These are phyloP conservation scores for Parastagonospora avenae DNA, from an alignment of 2,329 filamentous ascomycete genomes.

Conservation along the genomic window DNA sequence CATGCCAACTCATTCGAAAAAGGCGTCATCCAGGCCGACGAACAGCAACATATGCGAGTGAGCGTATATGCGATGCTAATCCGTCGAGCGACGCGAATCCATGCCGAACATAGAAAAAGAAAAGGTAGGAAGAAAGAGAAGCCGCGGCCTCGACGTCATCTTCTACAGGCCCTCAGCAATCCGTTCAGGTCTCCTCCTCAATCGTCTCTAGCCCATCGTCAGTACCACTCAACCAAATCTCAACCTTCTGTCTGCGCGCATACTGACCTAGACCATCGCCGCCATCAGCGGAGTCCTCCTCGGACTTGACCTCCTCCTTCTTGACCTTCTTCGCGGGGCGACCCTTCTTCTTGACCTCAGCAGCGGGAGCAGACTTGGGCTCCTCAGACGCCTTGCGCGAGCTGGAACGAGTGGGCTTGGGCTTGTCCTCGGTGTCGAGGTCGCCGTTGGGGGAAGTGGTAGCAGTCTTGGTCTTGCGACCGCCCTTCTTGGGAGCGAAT, in stretches of 20 bases:
- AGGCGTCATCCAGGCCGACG: neutral
- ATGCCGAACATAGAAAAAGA: no score
- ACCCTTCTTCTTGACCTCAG: slow-evolving; percentile 12
- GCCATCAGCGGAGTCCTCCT: slow-evolving; percentile 18
- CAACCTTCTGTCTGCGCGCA: slow-evolving; percentile 5
- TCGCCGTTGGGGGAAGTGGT: slow-evolving; percentile 8
- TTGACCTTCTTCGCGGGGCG: slow-evolving; percentile 24
- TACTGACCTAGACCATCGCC: slow-evolving; percentile 26
- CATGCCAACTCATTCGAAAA: neutral
- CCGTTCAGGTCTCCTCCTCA: no score
- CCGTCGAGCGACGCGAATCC: no score
- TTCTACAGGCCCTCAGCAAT: no score
- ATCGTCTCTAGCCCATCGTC: slow-evolving; percentile 11
- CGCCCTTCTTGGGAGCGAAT: no score
- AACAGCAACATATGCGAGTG: neutral
- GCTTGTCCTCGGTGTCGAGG: slow-evolving; percentile 5
- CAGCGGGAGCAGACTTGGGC: slow-evolving; percentile 15
- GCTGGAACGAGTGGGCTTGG: no score
- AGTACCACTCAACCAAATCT: slow-evolving; percentile 15
- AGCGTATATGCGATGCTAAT: slow-evolving; percentile 1
- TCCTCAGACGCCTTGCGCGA: no score
- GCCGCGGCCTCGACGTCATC: slow-evolving; percentile 2
- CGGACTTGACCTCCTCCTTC: slow-evolving; percentile 13
- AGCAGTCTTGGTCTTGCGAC: no score
- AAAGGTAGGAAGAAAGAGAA: neutral